A percentile compares a stretch with the other conserved stretches of the same genome.
Conservation (phyloP, 768 basidiomycete species). For the Boletus rex-veris region DNA sequence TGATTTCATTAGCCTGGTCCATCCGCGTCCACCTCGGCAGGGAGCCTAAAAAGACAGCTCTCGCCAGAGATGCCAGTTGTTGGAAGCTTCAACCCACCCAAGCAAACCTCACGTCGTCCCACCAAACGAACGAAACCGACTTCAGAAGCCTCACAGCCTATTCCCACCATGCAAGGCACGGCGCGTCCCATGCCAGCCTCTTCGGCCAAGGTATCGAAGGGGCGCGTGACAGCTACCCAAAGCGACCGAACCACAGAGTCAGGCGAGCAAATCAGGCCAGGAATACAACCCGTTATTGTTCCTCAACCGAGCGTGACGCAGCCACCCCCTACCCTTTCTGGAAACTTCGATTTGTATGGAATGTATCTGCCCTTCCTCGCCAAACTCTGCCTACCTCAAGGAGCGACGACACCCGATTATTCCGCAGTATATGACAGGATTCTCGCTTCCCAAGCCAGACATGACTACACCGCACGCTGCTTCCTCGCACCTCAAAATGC, state of each 20-base stretch:
- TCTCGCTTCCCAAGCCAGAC: conserved; percentile 36
- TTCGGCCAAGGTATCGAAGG: conserved; percentile 9
- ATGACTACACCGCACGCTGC: conserved; percentile 35
- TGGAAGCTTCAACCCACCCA: not conserved
- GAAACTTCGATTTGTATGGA: conserved; percentile 40
- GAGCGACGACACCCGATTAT: conserved; percentile 25
- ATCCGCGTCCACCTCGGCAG: conserved; percentile 16
- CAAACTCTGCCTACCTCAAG: conserved; percentile 31
- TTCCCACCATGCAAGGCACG: conserved; percentile 2
- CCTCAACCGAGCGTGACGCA: conserved; percentile 5
- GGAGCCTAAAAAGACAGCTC: conserved; percentile 20
- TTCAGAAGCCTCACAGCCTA: conserved; percentile 10
- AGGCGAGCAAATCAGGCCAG: not conserved
- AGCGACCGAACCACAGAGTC: not conserved
- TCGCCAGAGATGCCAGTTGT: conserved; percentile 14
- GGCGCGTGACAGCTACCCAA: not conserved
- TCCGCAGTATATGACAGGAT: conserved; percentile 34
- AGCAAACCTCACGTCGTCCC: conserved; percentile 10
- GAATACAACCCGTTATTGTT: conserved; percentile 4
- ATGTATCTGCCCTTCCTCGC: conserved; percentile 38
- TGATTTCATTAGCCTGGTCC: conserved; percentile 6
- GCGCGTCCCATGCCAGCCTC: conserved; percentile 2
- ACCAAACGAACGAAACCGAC: conserved; percentile 16
- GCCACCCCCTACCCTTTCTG: conserved; percentile 20
- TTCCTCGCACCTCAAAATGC: conserved; percentile 18